Base-by-base conservation (phyloP, 305 asterid species). In the Fraxinus greggii region DNA sequence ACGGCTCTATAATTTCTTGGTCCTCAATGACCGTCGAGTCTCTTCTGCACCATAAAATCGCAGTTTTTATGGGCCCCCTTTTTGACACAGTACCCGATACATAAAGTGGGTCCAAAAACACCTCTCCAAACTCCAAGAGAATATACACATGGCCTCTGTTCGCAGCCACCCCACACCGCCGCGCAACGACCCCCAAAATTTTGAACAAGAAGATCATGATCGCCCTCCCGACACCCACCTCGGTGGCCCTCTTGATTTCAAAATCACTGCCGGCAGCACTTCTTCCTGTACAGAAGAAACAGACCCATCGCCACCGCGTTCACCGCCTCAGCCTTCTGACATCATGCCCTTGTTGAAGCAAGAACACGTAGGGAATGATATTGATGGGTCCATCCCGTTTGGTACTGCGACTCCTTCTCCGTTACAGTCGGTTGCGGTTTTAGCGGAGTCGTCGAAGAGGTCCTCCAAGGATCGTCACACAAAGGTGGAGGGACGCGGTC, bases 401-500 rank as follows among this genome's bases (percentile, higher is more conserved):
- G 83, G 63, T 61, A 67, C 36, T 19, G 31, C 80, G 35, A 69
- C 61, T 21, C 48, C 72, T 8, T 10, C 82, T 35, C 32, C 36
- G 82, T 2, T 6, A 23, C 31, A 59, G 15, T 32, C 26, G n/a
- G 79, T 70, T 15, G 36, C 76, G n/a, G 26, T 35, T 73, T 78
- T 19, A 79, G 75, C 74, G 79, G 76, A 74, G 12, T 82, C 87
- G 35, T 82, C 89, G 12, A 93, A 86, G 86, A 88, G 91, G 83
- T 88, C 92, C 36, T 86, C 86, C 74, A 94, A 94, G 83, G 98
- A 94, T 86, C 90, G 98, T 4, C 98, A 94, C 87, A 92, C 98
- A 15, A 94, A 94, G 86, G 98, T 94, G 81, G 97, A 94, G 87
- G 98, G 98, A 0, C 95, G 98, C 19, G 97, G 98, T 36, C 83